Evolutionary conservation across 2,329 filamentous ascomycete species (phyloP).

Genomic region (Paecilomyces fulvus): DNA sequence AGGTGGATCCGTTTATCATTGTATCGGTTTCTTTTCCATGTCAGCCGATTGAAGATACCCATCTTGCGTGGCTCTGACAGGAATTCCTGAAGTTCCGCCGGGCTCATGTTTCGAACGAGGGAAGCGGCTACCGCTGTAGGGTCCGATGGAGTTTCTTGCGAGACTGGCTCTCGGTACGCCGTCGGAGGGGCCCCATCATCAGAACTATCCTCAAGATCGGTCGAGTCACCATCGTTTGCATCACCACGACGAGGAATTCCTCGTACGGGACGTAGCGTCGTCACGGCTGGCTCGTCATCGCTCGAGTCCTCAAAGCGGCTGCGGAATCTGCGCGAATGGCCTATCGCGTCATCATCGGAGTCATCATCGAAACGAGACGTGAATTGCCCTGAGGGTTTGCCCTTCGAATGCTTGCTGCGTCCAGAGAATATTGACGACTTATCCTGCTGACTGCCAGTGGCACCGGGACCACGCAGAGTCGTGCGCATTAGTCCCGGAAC

Average conservation of each 20-base stretch:
- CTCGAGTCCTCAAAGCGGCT: conserved; percentile 66
- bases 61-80: conserved; percentile 21
- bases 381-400: conserved; percentile 19
- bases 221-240: conserved; percentile 53
- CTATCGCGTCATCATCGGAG: conserved; percentile 54
- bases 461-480: conserved; percentile 41
- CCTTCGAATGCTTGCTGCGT: conserved; percentile 27
- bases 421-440: conserved; percentile 32
- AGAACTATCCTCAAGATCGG: conserved; percentile 54
- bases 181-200: conserved; percentile 36
- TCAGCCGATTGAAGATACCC: conserved; percentile 24
- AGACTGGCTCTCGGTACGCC: conserved; percentile 16
- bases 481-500: conserved; percentile 36
- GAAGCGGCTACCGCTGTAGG: background rate
- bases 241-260: conserved; percentile 53
- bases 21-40: conserved; percentile 18
- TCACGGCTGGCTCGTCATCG: conserved; percentile 51
- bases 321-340: conserved; percentile 30
- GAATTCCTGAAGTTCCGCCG: conserved; percentile 26
- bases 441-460: conserved; percentile 26
- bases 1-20: conserved; percentile 33
- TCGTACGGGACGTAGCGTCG: conserved; percentile 45
- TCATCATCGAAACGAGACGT: conserved; percentile 46
- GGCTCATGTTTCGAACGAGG: conserved; percentile 44
- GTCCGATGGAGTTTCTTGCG: background rate